Percentiles rank a stretch among this genome's conserved stretches.
These are phyloP conservation scores for Colletotrichum higginsianum DNA, from an alignment of 2,329 filamentous ascomycete genomes.

Conservation along the genomic window DNA sequence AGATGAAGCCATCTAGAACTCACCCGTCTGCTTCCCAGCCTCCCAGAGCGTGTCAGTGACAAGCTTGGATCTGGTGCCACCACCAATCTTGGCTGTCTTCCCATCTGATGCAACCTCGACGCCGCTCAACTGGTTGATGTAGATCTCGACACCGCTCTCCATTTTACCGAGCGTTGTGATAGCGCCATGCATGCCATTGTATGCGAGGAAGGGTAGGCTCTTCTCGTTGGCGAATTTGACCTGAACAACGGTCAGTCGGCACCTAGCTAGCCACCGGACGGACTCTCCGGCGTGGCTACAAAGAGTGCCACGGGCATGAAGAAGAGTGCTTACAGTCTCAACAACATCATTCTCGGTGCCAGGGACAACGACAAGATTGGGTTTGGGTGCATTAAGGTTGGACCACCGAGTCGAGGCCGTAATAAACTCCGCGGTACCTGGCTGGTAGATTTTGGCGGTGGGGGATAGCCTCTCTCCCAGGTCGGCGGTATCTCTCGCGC, in stretches of 20 bases:
- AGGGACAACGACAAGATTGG: conserved; percentile 63
- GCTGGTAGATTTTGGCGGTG: conserved; percentile 58
- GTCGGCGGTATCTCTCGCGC: conserved; percentile 42
- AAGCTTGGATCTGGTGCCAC: conserved; percentile 61
- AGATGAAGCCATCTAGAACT: conserved; percentile 15
- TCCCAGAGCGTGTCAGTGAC: conserved; percentile 65
- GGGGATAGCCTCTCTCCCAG: conserved; percentile 54
- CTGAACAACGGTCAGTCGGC: conserved; percentile 36
- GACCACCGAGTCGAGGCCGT: conserved; percentile 62
- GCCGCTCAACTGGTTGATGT: conserved; percentile 59
- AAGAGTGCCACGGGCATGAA: background rate
- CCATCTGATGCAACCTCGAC: conserved; percentile 60
- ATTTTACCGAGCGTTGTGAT: conserved; percentile 64
- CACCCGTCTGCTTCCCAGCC: conserved; percentile 65
- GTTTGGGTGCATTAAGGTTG: conserved; percentile 56
- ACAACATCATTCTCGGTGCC: conserved; percentile 64
- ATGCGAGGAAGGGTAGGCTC: conserved; percentile 66
- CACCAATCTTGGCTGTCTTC: conserved; percentile 62
- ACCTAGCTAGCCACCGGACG: too few relatives aligned
- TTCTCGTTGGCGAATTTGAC: conserved; percentile 61
- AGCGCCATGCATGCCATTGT: conserved; percentile 67
- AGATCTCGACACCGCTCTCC: conserved; percentile 66
- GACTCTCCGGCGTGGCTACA: background rate
- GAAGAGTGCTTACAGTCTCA: conserved; percentile 56
- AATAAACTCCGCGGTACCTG: conserved; percentile 57